Conservation (phyloP, 78 protist species). For the Cavenderia fasciculata region DNA sequence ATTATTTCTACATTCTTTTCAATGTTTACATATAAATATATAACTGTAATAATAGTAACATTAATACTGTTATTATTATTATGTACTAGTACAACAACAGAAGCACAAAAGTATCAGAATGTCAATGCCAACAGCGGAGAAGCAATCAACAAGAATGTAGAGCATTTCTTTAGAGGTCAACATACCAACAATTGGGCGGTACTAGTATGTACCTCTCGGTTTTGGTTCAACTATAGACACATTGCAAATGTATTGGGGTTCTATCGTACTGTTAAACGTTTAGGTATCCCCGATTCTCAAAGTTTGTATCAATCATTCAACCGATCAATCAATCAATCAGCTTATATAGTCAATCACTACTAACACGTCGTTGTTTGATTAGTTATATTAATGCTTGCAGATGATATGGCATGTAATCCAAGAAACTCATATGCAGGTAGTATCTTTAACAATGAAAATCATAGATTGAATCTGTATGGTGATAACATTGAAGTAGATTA, state of each 20-base stretch:
- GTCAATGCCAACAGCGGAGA: no score
- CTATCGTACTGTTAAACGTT: constrained; percentile 89
- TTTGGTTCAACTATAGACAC: constrained; percentile 98
- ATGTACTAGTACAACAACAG: no score
- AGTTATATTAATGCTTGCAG: constrained; percentile 96
- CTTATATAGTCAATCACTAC: neutral
- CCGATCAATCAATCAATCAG: neutral
- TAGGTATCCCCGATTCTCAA: constrained; percentile 97
- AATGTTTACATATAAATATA: no score
- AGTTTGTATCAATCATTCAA: constrained; percentile 67
- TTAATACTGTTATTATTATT: no score
- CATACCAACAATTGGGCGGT: constrained; percentile 90
- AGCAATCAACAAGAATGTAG: constrained; percentile 17
- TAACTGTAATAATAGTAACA: no score
- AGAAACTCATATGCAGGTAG: constrained; percentile 92
- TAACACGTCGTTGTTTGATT: neutral
- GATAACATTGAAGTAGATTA: constrained; percentile 94
- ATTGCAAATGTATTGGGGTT: constrained; percentile 93
- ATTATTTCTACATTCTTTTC: no score
- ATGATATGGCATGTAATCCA: constrained; percentile 97
- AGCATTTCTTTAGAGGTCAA: constrained; percentile 57
- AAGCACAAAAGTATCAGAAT: no score
- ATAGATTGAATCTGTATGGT: constrained; percentile 88
- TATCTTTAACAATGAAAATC: constrained; percentile 86
- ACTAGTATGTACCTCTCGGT: constrained; percentile 92